These are phyloP conservation scores for Lepidium campestre DNA, from an alignment of 441 rosid genomes.

Conservation along the genomic window DNA sequence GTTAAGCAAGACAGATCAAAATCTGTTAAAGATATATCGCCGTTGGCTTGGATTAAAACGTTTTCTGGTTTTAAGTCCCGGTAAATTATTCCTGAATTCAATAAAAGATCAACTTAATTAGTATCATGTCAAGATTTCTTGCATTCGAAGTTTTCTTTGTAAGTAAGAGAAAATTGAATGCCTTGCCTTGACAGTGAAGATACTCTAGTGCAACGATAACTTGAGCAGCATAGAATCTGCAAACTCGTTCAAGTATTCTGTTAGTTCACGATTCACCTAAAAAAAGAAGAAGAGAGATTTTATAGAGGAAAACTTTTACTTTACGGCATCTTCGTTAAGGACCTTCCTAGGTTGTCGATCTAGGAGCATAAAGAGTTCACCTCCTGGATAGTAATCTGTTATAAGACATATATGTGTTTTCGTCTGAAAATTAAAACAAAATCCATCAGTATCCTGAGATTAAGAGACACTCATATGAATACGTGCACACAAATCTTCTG, in stretches of 20 bases:
- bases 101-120: background rate
- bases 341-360: conserved; percentile 83
- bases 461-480: background rate
- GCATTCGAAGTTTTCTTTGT: background rate
- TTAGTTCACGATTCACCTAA: conserved; percentile 7
- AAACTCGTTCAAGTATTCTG: background rate
- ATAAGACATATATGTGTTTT: conserved; percentile 93
- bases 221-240: conserved; percentile 87
- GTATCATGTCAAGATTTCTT: background rate
- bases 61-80: conserved; percentile 95
- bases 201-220: conserved; percentile 89
- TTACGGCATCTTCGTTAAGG: conserved; percentile 89
- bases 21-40: conserved; percentile 81
- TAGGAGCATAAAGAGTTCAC: conserved; percentile 90
- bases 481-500: background rate
- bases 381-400: conserved; percentile 92
- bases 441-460: conserved; percentile 3
- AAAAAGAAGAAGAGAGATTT: background rate
- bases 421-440: conserved; percentile 46
- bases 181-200: conserved; percentile 94
- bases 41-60: conserved; percentile 66
- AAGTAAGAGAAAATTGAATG: background rate
- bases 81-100: conserved; percentile 73
- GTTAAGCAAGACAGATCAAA: conserved; percentile 93
- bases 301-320: conserved; percentile 32